These are phyloP conservation scores for Phytophthora pisi DNA, from an alignment of 352 stramenopile species.

Conservation along the genomic window DNA sequence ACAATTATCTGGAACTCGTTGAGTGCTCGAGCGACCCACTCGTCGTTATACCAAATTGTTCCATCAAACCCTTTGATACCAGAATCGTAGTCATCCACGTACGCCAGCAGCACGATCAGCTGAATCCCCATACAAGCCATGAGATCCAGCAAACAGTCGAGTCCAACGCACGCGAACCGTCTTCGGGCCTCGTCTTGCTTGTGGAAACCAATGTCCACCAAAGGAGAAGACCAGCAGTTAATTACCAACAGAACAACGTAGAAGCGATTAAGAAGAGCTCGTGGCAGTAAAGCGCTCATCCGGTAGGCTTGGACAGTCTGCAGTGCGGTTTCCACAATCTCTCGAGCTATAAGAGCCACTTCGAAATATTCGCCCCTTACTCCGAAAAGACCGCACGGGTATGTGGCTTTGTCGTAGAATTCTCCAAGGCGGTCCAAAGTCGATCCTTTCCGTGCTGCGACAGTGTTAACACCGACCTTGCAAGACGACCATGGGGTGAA, in stretches of 20 bases:
- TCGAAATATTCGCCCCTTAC: not conserved
- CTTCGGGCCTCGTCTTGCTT: not conserved
- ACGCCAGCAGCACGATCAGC: constrained; percentile 5
- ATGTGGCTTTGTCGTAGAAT: not conserved
- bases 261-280: not conserved
- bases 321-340: not conserved
- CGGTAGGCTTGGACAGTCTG: not conserved
- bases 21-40: constrained; percentile 19
- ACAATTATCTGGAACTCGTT: constrained; percentile 27
- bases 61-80: not conserved
- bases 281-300: not conserved
- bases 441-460: not conserved
- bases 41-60: constrained; percentile 19
- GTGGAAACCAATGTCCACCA: not conserved
- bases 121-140: constrained; percentile 13
- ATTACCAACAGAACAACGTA: not conserved
- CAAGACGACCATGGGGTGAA: constrained; percentile 14
- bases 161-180: constrained; percentile 1
- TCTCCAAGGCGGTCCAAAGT: not conserved
- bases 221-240: not conserved
- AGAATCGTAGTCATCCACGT: constrained; percentile 2
- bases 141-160: constrained; percentile 19
- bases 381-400: not conserved
- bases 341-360: not conserved
- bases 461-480: not conserved